Evolutionary conservation across 2,329 filamentous ascomycete genomes (phyloP), one percentile per base, ranked within the genome.

Genomic region (Colletotrichum lini): DNA sequence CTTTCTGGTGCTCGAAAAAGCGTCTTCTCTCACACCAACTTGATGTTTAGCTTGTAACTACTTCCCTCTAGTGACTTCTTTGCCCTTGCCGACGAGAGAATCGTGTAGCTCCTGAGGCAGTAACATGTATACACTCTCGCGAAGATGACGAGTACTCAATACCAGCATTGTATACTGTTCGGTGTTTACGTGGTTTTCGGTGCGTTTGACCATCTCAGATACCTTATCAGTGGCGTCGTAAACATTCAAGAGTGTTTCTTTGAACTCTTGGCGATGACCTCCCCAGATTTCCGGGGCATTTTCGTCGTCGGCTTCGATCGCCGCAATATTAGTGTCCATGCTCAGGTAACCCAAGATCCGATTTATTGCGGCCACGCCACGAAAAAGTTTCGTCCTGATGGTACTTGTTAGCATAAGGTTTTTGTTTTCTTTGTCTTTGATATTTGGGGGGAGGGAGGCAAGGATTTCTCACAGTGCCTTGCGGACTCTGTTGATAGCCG

Each of bases 51-150:
- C 13, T 10, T 13, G 12, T 21, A 59, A 13, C 16, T 53, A 30
- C 3, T 21, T n/a, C 2, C 12, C 7, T 40, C 35, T 53, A 6
- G 18, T 2, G 21, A 63, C 16, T 7, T 7, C 54, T 47, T 66
- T 66, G 2, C 54, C 64, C 18, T 66, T 66, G 38, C 54, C 64
- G 3, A 59, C 18, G 8, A 66, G 21, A 16, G 12, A 18, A 13
- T 60, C 47, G 18, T 53, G 44, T 12, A 60, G 44, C 16, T 53
- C 54, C 21, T 60, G 45, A 18, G 64, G 45, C 2, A 60, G 7
- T 16, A 53, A 16, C 1, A 15, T 2, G 30, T 15, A 44, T 2
- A 66, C 15, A 12, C 9, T 30, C 21, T 7, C n/a, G 16, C 44
- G 23, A 13, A 66, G 2, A 23, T 12, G 21, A 15, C 12, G 9